These are phyloP conservation scores for Fragilaria radians DNA, from an alignment of 108 stramenopile genomes.

Conservation along the genomic window DNA sequence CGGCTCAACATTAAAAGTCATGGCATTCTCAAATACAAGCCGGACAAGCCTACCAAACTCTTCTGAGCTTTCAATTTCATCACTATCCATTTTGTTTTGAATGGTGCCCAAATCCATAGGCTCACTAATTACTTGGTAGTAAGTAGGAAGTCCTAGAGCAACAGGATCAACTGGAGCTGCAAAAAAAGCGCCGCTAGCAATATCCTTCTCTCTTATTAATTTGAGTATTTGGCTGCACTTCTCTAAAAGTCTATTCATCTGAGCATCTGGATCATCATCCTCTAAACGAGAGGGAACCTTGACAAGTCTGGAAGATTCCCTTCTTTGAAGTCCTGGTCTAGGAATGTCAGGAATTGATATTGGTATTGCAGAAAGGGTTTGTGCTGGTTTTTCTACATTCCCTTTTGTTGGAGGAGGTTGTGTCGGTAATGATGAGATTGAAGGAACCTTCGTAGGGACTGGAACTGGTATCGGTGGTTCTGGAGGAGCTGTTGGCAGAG, in stretches of 20 bases:
- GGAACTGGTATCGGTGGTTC: conserved; percentile 12
- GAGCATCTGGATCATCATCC: conserved; percentile 76
- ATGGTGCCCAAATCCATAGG: conserved; percentile 98
- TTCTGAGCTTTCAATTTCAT: conserved; percentile 57
- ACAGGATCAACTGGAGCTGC: conserved; percentile 91
- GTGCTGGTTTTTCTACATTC: conserved; percentile 5
- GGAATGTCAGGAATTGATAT: conserved; percentile 5
- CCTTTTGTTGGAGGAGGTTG: conserved; percentile 1
- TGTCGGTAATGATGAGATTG: not conserved
- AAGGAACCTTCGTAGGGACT: conserved; percentile 29
- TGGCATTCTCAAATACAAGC: conserved; percentile 91
- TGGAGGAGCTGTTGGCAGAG: conserved; percentile 19
- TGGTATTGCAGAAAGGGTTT: not conserved
- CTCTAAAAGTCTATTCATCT: conserved; percentile 52
- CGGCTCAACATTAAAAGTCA: conserved; percentile 87
- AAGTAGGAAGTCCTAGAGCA: conserved; percentile 87
- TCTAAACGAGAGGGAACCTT: conserved; percentile 71
- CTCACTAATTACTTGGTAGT: conserved; percentile 77
- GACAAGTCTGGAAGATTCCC: conserved; percentile 64
- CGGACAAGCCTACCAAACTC: conserved; percentile 84
- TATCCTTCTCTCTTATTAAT: conserved; percentile 57
- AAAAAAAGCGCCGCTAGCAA: conserved; percentile 56
- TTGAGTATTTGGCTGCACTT: conserved; percentile 62
- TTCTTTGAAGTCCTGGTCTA: conserved; percentile 26
- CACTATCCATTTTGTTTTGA: conserved; percentile 62